These are phyloP conservation scores for Dispira parvispora DNA, from an alignment of 192 early-diverging fungal species.

Conservation along the genomic window DNA sequence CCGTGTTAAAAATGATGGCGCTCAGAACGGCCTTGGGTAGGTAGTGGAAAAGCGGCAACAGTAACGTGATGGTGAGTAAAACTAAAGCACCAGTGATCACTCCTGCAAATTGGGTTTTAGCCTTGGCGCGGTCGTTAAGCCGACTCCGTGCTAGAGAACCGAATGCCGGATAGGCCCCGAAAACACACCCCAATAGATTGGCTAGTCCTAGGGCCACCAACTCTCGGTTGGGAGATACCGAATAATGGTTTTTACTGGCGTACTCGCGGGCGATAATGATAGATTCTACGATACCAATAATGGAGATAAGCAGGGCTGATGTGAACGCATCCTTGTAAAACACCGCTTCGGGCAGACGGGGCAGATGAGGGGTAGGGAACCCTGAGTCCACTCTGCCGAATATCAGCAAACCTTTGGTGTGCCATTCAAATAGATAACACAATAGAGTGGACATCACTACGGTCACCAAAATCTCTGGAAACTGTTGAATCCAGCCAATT, in stretches of 20 bases:
- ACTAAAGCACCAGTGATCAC: conserved; percentile 65
- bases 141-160: conserved; percentile 84
- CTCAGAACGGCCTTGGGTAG: conserved; percentile 68
- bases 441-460: conserved; percentile 59
- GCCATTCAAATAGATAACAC: conserved; percentile 48
- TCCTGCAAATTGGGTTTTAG: conserved; percentile 74
- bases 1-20: conserved; percentile 72
- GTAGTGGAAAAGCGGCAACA: conserved; percentile 71
- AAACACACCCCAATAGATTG: conserved; percentile 69
- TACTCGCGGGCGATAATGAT: conserved; percentile 90
- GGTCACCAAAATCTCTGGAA: conserved; percentile 84
- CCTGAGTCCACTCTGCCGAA: conserved; percentile 57
- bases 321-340: conserved; percentile 55
- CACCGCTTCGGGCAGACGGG: conserved; percentile 36
- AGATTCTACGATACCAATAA: conserved; percentile 96
- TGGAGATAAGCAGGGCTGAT: conserved; percentile 74
- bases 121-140: conserved; percentile 87
- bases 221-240: conserved; percentile 88
- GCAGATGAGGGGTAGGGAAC: conserved; percentile 38
- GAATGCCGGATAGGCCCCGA: conserved; percentile 65
- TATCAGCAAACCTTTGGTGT: conserved; percentile 50
- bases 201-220: conserved; percentile 86
- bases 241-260: conserved; percentile 78
- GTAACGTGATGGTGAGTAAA: conserved; percentile 56
- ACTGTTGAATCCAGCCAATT: conserved; percentile 39